Evolutionary conservation across 2,329 filamentous ascomycete species (phyloP).

Genomic region (Cryoendolithus antarcticus): DNA sequence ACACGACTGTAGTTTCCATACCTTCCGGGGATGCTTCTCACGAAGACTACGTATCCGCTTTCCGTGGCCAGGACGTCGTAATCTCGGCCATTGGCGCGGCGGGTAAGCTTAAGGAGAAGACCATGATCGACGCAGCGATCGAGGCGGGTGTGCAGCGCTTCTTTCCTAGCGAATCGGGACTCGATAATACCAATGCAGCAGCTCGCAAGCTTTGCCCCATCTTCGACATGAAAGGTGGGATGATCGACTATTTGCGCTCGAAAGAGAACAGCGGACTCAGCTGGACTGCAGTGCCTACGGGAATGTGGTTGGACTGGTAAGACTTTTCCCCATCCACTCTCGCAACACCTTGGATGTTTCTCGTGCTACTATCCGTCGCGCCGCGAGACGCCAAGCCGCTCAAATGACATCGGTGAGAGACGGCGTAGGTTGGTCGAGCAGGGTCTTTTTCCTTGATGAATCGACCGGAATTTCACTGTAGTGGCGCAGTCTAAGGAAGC

Average conservation of each 20-base stretch:
- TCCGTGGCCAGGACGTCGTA: conserved; percentile 27
- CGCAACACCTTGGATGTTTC: conserved; percentile 8
- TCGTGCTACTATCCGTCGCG: too few species aligned
- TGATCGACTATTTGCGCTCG: conserved; percentile 22
- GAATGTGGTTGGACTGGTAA: conserved; percentile 24
- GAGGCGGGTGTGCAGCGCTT: conserved; percentile 30
- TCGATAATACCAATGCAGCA: conserved; percentile 24
- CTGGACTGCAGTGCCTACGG: conserved; percentile 20
- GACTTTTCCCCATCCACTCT: conserved; percentile 13
- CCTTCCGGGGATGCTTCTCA: conserved; percentile 9
- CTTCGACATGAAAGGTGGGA: conserved; percentile 22
- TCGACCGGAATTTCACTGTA: too few species aligned
- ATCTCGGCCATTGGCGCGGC: conserved; percentile 23
- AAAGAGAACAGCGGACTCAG: conserved; percentile 15
- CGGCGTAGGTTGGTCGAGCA: too few species aligned
- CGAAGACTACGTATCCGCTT: conserved; percentile 19
- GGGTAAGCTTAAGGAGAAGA: conserved; percentile 16
- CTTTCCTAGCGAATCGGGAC: conserved; percentile 31
- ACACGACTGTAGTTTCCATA: conserved; percentile 6
- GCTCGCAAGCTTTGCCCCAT: conserved; percentile 19
- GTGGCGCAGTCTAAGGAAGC: too few species aligned
- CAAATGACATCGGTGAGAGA: too few species aligned
- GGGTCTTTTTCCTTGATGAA: too few species aligned
- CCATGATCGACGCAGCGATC: conserved; percentile 28
- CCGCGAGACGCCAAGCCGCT: too few species aligned